Evolutionary conservation across 495 filamentous ascomycete species (phyloP).

Genomic region (Podospora australis): DNA sequence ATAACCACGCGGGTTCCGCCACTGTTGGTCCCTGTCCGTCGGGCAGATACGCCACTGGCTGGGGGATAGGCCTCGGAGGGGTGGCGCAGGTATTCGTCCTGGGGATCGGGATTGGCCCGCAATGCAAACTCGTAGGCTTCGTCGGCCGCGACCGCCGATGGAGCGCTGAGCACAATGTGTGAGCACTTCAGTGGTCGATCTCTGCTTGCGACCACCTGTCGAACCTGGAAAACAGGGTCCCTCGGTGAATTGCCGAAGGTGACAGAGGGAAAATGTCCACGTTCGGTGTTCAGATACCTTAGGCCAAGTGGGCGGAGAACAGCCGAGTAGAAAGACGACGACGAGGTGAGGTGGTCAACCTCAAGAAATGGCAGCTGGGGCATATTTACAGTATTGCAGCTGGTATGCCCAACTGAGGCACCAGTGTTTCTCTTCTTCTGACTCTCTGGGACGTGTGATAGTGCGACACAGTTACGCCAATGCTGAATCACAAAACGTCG

Average conservation of each 20-base stretch:
- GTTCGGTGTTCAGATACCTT: conserved; percentile 49
- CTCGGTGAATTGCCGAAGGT: conserved; percentile 23
- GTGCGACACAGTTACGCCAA: conserved; percentile 4
- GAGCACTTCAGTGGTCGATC: conserved; percentile 27
- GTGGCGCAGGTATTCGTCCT: conserved; percentile 15
- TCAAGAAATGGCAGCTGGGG: conserved; percentile 37
- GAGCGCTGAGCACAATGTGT: conserved; percentile 35
- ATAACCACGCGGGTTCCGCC: conserved; percentile 31
- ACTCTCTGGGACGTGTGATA: conserved; percentile 1
- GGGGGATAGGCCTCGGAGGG: conserved; percentile 9
- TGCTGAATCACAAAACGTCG: neutral
- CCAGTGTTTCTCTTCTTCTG: no score
- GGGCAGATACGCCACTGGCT: conserved; percentile 16
- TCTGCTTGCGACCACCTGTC: conserved; percentile 22
- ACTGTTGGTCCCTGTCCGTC: conserved; percentile 10
- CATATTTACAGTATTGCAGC: conserved; percentile 1
- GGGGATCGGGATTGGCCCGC: conserved; percentile 32
- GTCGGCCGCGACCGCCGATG: conserved; percentile 34
- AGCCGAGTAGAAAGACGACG: conserved; percentile 74
- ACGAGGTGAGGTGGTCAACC: conserved; percentile 70
- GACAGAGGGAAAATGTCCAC: conserved; percentile 28
- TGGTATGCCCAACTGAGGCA: no score
- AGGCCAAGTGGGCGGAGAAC: conserved; percentile 70
- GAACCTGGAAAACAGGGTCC: conserved; percentile 36
- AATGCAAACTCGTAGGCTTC: conserved; percentile 38